Percentiles rank a stretch among this genome's conserved stretches.
phyloP scores from a whole-genome alignment of 257 asterid species.

The Solanum peruvianum region DNA sequence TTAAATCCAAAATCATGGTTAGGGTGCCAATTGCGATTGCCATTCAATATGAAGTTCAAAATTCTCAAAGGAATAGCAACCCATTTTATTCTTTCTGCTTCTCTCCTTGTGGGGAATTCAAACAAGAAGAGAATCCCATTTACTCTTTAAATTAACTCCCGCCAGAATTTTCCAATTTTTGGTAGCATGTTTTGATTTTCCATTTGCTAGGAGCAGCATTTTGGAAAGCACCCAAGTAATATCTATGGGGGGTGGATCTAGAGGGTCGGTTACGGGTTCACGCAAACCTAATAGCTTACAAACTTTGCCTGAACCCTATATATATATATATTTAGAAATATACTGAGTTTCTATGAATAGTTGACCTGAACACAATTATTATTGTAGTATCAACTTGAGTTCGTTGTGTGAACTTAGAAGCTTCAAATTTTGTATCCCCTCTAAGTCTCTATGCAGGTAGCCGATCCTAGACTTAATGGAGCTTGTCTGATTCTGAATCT shows the following conservation, averaged over 20 bases:
- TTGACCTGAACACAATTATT: not conserved
- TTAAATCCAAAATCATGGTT: not conserved
- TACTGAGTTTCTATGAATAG: not conserved
- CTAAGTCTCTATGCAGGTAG: not conserved
- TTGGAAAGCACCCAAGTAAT: not conserved
- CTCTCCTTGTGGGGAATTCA: not conserved
- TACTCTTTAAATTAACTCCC: not conserved
- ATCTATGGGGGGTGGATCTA: not conserved
- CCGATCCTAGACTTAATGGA: not conserved
- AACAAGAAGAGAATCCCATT: not conserved
- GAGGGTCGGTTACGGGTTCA: not conserved
- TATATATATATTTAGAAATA: not conserved
- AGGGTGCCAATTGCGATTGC: not conserved
- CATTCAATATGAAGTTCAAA: not conserved
- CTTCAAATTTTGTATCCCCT: not conserved
- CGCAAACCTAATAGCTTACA: not conserved
- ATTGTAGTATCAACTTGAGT: not conserved
- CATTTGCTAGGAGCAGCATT: not conserved
- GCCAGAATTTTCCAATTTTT: not conserved
- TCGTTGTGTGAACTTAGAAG: not conserved
- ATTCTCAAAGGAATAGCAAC: not conserved
- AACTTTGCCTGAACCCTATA: not conserved
- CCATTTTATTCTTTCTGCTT: not conserved
- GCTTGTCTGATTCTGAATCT: not conserved
- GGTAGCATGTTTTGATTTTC: not conserved